Base-by-base conservation (phyloP, 1,139 yeast genomes). In the Saccharomycopsis hybrid region DNA sequence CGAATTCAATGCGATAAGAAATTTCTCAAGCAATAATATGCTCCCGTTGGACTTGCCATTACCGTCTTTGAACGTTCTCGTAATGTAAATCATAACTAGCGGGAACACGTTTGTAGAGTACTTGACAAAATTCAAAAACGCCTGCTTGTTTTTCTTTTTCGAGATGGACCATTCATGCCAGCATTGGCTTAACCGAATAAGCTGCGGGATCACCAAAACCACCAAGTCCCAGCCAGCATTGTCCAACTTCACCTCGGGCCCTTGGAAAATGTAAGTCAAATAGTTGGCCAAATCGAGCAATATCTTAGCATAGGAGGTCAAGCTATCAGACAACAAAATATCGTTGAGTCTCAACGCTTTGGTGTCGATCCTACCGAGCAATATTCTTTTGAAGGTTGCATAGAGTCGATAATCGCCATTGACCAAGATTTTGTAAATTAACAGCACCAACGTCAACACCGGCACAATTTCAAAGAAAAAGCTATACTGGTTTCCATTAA, bases 131-230 rank as follows among this genome's bases (percentile, higher is more conserved):
- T 92, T 92, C 52, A 76, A 70, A 35, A 89, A 60, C 61, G 88
- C 94, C 47, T 70, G 70, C 40, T 52, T 64, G 38, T 78, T 72
- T n/a, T 66, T 63, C 32, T 66, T 65, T 7, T 69, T 68, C 2
- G 84, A 74, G 31, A 72, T 62, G 11, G 65, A 58, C 61, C 73
- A 88, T 60, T 92, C 98, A 50, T 69, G 69, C 62, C 82, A 65
- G 65, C 97, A 92, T 66, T 92, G 98, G 44, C 78, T 76, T 39
- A 92, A 72, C 58, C 98, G 75, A 37, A 90, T 78, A 13, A 77
- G 58, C 8, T 80, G 76, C 1, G 98, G 98, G 4, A 80, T 69
- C 29, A 73, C 74, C 58, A 76, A 73, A 39, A 73, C 69, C 52
- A 82, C 86, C 32, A 82, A 57, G 51, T 64, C 64, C 2, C 62